phyloP scores from a whole-genome alignment of 352 stramenopile species.

The Thalassiosira hispida region DNA sequence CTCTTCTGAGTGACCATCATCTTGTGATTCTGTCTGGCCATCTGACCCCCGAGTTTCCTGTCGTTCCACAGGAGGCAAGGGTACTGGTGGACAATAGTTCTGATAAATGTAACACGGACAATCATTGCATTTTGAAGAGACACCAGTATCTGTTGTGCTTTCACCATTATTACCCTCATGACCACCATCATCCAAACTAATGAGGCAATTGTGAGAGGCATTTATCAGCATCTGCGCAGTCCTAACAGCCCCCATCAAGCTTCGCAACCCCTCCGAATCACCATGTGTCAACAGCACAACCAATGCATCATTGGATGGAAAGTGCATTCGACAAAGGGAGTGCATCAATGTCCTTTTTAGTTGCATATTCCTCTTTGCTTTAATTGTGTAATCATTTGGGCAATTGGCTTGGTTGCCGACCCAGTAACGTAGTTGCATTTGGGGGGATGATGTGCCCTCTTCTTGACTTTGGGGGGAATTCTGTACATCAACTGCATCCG shows the following conservation, averaged over 20 bases:
- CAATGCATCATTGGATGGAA: conserved; percentile 6
- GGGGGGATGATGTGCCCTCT: neutral
- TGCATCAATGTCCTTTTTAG: conserved; percentile 33
- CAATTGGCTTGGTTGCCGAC: neutral
- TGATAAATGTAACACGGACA: conserved; percentile 27
- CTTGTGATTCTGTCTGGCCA: neutral
- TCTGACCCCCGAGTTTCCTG: neutral
- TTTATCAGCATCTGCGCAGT: conserved; percentile 41
- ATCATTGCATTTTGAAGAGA: neutral
- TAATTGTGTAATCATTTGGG: neutral
- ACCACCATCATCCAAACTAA: conserved; percentile 1
- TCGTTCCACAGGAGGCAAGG: conserved; percentile 20
- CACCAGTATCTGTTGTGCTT: neutral
- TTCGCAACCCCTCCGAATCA: conserved; percentile 12
- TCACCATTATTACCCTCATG: neutral
- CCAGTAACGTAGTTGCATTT: conserved; percentile 22
- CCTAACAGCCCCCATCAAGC: conserved; percentile 17
- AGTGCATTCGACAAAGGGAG: conserved; percentile 19
- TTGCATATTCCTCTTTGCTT: neutral
- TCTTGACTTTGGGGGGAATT: neutral
- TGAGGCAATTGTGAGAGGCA: conserved; percentile 27
- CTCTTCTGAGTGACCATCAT: neutral
- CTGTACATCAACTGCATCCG: too few species aligned
- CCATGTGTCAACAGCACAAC: neutral
- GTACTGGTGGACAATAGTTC: conserved; percentile 31